Percentiles rank a stretch among this genome's conserved stretches.
Conservation (phyloP, 1,284 basidiomycete species). For the Trichosporon asahii region DNA sequence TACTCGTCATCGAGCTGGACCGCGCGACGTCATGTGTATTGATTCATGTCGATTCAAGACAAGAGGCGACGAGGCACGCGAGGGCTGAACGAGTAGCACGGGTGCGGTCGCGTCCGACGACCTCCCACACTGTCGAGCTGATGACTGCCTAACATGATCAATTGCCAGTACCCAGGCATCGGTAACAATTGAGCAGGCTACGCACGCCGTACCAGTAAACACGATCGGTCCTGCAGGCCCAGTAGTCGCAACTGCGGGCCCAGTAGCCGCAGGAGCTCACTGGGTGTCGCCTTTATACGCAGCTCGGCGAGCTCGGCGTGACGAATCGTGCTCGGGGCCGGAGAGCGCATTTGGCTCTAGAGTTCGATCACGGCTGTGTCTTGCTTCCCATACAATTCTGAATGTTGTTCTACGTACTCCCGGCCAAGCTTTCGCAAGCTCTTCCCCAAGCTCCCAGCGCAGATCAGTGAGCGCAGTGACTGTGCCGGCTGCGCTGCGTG, state of each 20-base stretch:
- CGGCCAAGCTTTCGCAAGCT: background rate
- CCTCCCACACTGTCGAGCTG: too few species aligned
- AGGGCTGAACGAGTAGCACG: background rate
- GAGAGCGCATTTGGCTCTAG: background rate
- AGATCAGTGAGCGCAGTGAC: too few species aligned
- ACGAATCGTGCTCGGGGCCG: background rate
- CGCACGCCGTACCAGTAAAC: background rate
- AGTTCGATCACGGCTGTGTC: background rate
- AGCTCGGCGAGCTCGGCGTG: background rate
- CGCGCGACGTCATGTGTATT: background rate
- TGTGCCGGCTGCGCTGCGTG: too few species aligned
- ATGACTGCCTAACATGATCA: too few species aligned
- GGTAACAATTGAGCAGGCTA: background rate
- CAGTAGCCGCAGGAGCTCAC: too few species aligned
- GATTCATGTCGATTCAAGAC: background rate
- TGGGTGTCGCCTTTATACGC: too few species aligned
- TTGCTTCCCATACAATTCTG: background rate
- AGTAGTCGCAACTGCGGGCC: too few species aligned
- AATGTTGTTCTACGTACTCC: background rate
- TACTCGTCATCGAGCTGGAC: background rate
- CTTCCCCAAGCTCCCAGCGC: background rate
- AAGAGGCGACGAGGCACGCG: background rate
- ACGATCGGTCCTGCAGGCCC: background rate
- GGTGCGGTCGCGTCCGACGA: too few species aligned
- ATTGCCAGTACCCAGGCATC: background rate